Evolutionary conservation across 139 green algal species (phyloP).

Genomic region (Chlamydomonas schloesseri): DNA sequence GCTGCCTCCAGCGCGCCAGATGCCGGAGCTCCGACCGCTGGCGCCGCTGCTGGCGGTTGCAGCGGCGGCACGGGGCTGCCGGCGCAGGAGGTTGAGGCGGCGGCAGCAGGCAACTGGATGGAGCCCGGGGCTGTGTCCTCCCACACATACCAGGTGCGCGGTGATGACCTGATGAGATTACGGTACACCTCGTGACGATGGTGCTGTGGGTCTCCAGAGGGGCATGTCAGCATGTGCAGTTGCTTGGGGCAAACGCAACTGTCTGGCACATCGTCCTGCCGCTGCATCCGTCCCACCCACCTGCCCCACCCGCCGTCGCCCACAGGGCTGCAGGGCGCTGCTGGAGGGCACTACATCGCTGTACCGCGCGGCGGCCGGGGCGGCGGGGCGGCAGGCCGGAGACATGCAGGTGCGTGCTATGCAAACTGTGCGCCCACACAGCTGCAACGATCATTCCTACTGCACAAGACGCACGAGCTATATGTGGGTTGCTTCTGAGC

Average conservation of each 20-base stretch:
- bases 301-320: too few species aligned
- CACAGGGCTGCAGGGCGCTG: slow-evolving; percentile 14
- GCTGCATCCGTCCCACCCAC: too few species aligned
- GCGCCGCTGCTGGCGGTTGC: neutral
- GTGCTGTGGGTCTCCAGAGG: too few species aligned
- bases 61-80: neutral
- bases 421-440: neutral
- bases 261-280: too few species aligned
- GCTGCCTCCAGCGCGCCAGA: too few species aligned
- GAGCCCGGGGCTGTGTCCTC: neutral
- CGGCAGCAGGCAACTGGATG: neutral
- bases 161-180: too few species aligned
- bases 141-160: neutral
- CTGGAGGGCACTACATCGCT: slow-evolving; percentile 8
- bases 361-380: slow-evolving; percentile 11
- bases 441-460: neutral
- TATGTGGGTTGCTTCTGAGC: neutral
- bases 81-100: neutral
- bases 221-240: too few species aligned
- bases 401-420: neutral
- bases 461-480: neutral
- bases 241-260: too few species aligned
- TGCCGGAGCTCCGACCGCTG: neutral
- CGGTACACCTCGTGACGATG: too few species aligned
- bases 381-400: neutral